A percentile compares a stretch with the other conserved stretches of the same genome.
Conservation (phyloP, 1,284 basidiomycete genomes). For the Cerioporus squamosus region DNA sequence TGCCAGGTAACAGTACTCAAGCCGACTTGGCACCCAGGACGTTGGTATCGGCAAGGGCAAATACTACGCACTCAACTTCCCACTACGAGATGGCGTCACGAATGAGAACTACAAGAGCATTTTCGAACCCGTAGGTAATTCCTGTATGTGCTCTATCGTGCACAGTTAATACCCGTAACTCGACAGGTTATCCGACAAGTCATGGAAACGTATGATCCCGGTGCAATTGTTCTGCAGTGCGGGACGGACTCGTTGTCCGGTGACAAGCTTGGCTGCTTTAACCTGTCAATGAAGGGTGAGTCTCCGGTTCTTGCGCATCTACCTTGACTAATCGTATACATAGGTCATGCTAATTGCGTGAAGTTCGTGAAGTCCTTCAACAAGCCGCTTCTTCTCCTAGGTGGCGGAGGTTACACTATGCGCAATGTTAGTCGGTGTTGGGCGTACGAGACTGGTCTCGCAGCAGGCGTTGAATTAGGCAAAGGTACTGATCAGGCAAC, state of each 20-base stretch:
- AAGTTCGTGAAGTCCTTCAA: conserved; percentile 97
- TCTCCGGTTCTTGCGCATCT: not conserved
- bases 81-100: conserved; percentile 93
- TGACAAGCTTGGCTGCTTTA: conserved; percentile 95
- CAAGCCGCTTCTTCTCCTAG: conserved; percentile 89
- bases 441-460: conserved; percentile 98
- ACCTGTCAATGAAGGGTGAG: conserved; percentile 93
- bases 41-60: conserved; percentile 93
- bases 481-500: conserved; percentile 53
- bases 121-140: conserved; percentile 84
- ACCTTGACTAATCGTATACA: not conserved
- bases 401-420: conserved; percentile 99
- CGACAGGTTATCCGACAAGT: conserved; percentile 89
- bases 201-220: conserved; percentile 96
- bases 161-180: too few species aligned
- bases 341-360: conserved; percentile 96
- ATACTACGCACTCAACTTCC: conserved; percentile 94
- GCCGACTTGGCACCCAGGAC: conserved; percentile 56
- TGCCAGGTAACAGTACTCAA: conserved; percentile 1
- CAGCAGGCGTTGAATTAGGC: conserved; percentile 92
- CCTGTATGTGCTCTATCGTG: not conserved
- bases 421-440: conserved; percentile 96
- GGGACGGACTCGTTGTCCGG: conserved; percentile 98
- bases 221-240: conserved; percentile 96
- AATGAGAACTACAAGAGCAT: conserved; percentile 96